phyloP scores from a whole-genome alignment of 129 eudicot species.

The Tagetes patula region DNA sequence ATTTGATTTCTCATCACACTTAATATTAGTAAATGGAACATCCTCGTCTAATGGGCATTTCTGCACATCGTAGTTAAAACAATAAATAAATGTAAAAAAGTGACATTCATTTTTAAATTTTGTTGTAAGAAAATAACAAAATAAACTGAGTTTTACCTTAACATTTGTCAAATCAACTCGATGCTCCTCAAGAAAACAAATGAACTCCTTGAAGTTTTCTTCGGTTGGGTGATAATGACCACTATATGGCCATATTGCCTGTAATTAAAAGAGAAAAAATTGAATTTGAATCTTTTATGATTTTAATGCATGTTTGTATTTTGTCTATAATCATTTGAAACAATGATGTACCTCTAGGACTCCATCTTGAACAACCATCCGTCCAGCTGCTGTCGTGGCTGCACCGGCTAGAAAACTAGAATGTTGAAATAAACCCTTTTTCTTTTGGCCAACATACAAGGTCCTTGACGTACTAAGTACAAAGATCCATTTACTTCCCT shows the following conservation, averaged over 20 bases:
- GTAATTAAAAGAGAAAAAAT: neutral
- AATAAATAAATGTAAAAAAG: neutral
- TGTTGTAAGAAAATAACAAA: neutral
- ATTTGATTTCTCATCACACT: neutral
- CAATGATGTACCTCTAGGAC: slow-evolving; percentile 50
- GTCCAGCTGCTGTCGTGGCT: slow-evolving; percentile 81
- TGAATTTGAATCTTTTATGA: too few species aligned
- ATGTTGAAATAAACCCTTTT: slow-evolving; percentile 79
- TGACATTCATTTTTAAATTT: too few species aligned
- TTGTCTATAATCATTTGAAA: too few species aligned
- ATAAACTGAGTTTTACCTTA: slow-evolving; percentile 38
- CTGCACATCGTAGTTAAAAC: slow-evolving; percentile 29
- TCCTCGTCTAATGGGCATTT: slow-evolving; percentile 58
- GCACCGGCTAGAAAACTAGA: slow-evolving; percentile 95
- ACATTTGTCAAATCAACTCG: slow-evolving; percentile 56
- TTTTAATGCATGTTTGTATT: too few species aligned
- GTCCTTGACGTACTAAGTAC: slow-evolving; percentile 77
- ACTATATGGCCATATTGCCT: slow-evolving; percentile 90
- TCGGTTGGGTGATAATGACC: slow-evolving; percentile 83
- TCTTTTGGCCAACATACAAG: slow-evolving; percentile 74
- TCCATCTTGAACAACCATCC: slow-evolving; percentile 67
- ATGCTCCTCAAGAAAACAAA: slow-evolving; percentile 57
- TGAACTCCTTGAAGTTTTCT: slow-evolving; percentile 62
- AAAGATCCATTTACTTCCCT: slow-evolving; percentile 85
- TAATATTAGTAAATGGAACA: slow-evolving; percentile 29